A percentile compares a stretch with the other conserved stretches of the same genome.
phyloP scores from a whole-genome alignment of 176 grass and related monocot species.

The Aegilops tauschii region DNA sequence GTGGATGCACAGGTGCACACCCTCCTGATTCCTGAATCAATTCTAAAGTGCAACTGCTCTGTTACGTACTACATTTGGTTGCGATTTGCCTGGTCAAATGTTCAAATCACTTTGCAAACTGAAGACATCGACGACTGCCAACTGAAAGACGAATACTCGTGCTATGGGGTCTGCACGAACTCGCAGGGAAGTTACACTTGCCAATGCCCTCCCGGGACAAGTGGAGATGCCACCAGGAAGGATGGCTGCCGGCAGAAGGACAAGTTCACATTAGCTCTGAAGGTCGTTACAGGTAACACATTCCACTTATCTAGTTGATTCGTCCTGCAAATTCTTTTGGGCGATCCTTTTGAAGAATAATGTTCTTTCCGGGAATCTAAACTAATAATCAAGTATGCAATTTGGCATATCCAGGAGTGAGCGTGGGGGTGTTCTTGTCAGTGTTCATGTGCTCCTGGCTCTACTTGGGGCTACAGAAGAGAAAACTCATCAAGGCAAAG shows the following conservation, averaged over 20 bases:
- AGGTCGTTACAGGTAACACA: conserved; percentile 40
- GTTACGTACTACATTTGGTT: no score
- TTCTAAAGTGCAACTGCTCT: no score
- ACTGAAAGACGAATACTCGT: not conserved
- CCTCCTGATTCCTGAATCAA: no score
- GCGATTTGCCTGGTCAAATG: no score
- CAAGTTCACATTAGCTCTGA: conserved; percentile 44
- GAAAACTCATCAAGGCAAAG: conserved; percentile 45
- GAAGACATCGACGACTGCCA: conserved; percentile 62
- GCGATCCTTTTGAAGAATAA: no score
- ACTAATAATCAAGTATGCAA: not conserved
- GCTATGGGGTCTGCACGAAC: conserved; percentile 47
- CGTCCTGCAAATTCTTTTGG: no score
- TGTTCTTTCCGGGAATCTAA: no score
- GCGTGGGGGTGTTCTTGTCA: conserved; percentile 31
- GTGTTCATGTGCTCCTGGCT: conserved; percentile 12
- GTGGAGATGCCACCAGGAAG: no score
- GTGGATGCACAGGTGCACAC: conserved; percentile 49
- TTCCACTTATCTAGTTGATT: no score
- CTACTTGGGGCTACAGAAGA: conserved; percentile 48
- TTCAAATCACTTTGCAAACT: not conserved
- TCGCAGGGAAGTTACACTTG: conserved; percentile 8
- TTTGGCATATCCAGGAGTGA: conserved; percentile 26
- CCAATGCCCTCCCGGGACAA: not conserved
- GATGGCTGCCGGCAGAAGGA: conserved; percentile 49